Percentiles rank a stretch among this genome's conserved stretches.
Evolutionary conservation across 495 filamentous ascomycete genomes (phyloP).

Genomic region (Xylaria telfairii): DNA sequence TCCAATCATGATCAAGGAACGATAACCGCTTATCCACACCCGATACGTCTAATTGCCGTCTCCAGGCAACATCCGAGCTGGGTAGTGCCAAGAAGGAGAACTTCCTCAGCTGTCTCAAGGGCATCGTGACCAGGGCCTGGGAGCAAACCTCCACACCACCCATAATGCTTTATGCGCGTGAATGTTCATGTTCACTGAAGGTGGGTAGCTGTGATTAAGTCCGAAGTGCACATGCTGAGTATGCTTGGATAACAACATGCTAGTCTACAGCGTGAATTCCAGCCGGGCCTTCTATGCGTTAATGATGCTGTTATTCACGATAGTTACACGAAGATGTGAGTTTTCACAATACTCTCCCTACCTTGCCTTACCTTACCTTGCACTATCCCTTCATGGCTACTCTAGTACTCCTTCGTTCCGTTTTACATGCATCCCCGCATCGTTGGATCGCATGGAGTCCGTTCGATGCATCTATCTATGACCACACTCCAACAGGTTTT

Average conservation of each 20-base stretch:
- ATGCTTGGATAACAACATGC: not conserved
- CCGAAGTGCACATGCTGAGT: not conserved
- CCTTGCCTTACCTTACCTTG: not conserved
- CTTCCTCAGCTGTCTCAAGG: slow-evolving; percentile 8
- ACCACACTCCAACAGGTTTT: not conserved
- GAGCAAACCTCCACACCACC: slow-evolving; percentile 14
- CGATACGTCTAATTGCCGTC: slow-evolving; percentile 27
- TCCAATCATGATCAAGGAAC: slow-evolving; percentile 21
- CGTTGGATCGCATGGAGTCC: not conserved
- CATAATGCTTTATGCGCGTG: slow-evolving; percentile 5
- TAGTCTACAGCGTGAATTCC: slow-evolving; percentile 7
- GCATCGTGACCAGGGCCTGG: slow-evolving; percentile 1
- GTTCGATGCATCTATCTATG: not conserved
- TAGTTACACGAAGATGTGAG: slow-evolving; percentile 16
- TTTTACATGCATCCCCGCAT: not conserved
- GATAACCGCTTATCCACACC: slow-evolving; percentile 16
- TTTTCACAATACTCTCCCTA: not conserved
- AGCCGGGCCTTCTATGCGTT: not conserved
- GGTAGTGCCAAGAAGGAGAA: slow-evolving; percentile 18
- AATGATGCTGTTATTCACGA: slow-evolving; percentile 5
- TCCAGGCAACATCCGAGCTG: slow-evolving; percentile 8
- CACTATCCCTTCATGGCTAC: not conserved
- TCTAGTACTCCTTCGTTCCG: not conserved
- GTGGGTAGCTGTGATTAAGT: not conserved
- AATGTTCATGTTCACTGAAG: not conserved